A percentile compares a stretch with the other conserved stretches of the same genome.
Conservation (phyloP, 345 rosid genomes). For the Arabis alpina region DNA sequence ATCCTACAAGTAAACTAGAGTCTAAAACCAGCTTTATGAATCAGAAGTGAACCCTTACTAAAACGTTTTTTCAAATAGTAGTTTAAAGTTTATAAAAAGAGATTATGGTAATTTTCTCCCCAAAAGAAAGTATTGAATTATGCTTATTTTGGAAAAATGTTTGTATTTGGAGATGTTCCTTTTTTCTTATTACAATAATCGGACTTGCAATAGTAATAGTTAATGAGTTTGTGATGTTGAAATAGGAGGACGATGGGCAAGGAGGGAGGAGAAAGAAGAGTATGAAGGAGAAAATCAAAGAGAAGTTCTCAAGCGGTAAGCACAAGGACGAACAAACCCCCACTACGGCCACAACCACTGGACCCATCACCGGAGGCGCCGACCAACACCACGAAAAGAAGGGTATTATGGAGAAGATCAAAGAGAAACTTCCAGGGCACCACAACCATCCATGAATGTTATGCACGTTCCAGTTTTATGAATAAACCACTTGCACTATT, state of each 20-base stretch:
- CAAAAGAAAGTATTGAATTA: too few relatives aligned
- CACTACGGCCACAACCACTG: slow-evolving; percentile 23
- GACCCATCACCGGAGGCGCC: slow-evolving; percentile 16
- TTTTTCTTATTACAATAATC: too few relatives aligned
- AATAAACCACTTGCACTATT: background rate
- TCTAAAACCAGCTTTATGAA: too few relatives aligned
- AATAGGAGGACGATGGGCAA: slow-evolving; percentile 67
- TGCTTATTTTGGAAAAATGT: too few relatives aligned
- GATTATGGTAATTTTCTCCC: too few relatives aligned
- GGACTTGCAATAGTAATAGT: too few relatives aligned
- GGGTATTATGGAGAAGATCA: slow-evolving; percentile 73
- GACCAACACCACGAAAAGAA: slow-evolving; percentile 64
- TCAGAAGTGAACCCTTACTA: too few relatives aligned
- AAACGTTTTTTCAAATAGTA: too few relatives aligned
- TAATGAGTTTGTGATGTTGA: background rate
- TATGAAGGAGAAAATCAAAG: slow-evolving; percentile 69
- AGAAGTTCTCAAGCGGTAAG: slow-evolving; percentile 51
- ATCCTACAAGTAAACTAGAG: too few relatives aligned
- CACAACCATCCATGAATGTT: slow-evolving; percentile 40
- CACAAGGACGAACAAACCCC: slow-evolving; percentile 50
- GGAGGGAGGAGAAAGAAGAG: slow-evolving; percentile 91
- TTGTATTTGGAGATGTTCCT: too few relatives aligned
- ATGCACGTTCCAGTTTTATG: background rate
- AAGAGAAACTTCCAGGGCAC: slow-evolving; percentile 76
- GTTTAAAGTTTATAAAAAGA: too few relatives aligned